These are phyloP conservation scores for Cyberlindnera nakhonratchasimensis DNA, from an alignment of 805 yeast genomes.

Conservation along the genomic window DNA sequence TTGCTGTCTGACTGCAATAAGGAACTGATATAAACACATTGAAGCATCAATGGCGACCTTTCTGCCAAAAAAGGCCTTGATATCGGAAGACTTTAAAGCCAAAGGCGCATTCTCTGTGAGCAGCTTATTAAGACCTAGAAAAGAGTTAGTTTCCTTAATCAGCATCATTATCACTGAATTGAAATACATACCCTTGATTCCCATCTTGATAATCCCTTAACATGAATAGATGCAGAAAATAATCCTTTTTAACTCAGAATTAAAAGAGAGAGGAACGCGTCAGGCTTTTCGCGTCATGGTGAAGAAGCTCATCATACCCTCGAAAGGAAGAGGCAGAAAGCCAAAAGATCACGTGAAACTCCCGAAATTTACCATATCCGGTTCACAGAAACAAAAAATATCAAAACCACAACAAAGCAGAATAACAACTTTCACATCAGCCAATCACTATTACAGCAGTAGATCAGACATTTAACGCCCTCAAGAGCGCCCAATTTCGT, in stretches of 20 bases:
- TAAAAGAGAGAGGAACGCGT: slow-evolving; percentile 2
- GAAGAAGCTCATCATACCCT: background rate
- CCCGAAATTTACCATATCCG: background rate
- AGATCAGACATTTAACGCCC: too few species aligned
- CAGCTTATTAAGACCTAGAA: slow-evolving; percentile 74
- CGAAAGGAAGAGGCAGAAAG: too few species aligned
- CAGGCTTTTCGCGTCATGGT: background rate
- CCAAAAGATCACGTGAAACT: too few species aligned
- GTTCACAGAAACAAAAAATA: background rate
- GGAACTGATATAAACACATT: slow-evolving; percentile 93
- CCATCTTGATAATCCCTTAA: slow-evolving; percentile 34
- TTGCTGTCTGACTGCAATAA: slow-evolving; percentile 93
- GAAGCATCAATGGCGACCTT: slow-evolving; percentile 97
- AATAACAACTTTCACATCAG: background rate
- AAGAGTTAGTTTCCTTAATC: too few species aligned
- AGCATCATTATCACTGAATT: background rate
- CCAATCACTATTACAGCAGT: too few species aligned
- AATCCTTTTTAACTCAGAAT: background rate
- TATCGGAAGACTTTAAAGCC: slow-evolving; percentile 73
- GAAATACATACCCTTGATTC: slow-evolving; percentile 43
- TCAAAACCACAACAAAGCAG: background rate
- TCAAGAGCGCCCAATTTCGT: too few species aligned
- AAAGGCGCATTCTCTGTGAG: slow-evolving; percentile 86
- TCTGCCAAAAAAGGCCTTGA: slow-evolving; percentile 84
- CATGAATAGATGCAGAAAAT: background rate